Evolutionary conservation across 176 grass and related monocot genomes (phyloP), one percentile per base, ranked within the genome.

Genomic region (Phoenix dactylifera): DNA sequence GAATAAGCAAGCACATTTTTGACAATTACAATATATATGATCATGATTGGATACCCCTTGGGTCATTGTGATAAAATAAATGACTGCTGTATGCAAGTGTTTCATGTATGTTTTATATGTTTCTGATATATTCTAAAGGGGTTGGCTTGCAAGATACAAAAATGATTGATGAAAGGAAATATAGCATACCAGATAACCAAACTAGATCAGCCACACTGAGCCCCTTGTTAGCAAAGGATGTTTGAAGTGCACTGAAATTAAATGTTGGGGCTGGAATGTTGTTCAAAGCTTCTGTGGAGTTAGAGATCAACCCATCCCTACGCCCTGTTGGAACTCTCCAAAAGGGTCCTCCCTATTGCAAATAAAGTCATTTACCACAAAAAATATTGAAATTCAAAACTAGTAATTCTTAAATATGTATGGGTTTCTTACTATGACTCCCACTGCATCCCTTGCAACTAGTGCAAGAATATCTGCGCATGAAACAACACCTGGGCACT

Each of bases 401-500:
- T 14, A 14, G 1, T 44, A 12, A 44, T 44, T 44, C 35, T 12
- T 10, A 1, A 44, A 0, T 44, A 3, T 2, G 14, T 44, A 12
- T 14, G 2, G 4, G 9, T 16, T 25, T 16, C 86, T 73, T 59
- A 98, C 93, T 51, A 85, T 85, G 49, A 70, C 68, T 12, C 4
- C 79, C 57, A 98, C 82, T 61, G 93, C 66, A 75, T 97, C 92
- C 69, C 92, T 79, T n/a, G 84, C 62, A 50, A 56, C n/a, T 54
- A 98, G 73, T 17, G 93, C 78, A 66, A 97, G 1, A 52, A 88
- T 65, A 72, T 97, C 93, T 22, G 93, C 93, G 48, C 93, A 98
- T 22, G 93, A 98, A 59, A 98, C 93, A 32, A 98, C 60, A 26
- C 87, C 93, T 17, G 87, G 87, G 82, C 93, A 98, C 63, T 91